Evolutionary conservation across 371 early-diverging fungal species (phyloP).

Genomic region (Apophysomyces trapeziformis): DNA sequence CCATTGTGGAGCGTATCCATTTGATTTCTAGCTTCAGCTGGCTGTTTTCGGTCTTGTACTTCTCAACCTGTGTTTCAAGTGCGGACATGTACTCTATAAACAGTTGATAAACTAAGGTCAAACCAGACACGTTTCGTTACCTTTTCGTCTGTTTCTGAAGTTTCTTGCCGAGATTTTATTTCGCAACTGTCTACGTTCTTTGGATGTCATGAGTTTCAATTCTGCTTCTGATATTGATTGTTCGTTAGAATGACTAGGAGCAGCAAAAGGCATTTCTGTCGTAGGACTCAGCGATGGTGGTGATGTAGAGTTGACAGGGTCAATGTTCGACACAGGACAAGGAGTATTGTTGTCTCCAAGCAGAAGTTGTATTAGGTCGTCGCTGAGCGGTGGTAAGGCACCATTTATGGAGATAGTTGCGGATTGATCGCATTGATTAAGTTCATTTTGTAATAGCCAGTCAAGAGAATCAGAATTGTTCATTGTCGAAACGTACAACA

Average conservation of each 20-base stretch:
- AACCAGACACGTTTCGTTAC: neutral
- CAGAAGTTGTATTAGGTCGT: neutral
- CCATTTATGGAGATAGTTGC: neutral
- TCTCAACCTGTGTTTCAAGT: constrained; percentile 21
- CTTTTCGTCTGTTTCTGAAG: constrained; percentile 32
- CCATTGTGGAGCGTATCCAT: constrained; percentile 31
- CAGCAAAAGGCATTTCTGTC: constrained; percentile 9
- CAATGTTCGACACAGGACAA: neutral
- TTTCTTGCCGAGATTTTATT: constrained; percentile 38
- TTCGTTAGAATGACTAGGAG: constrained; percentile 19
- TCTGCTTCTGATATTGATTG: constrained; percentile 24
- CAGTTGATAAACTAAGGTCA: neutral
- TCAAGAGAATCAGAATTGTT: neutral
- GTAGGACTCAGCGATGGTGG: neutral
- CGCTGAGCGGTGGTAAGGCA: neutral
- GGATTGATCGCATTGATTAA: neutral
- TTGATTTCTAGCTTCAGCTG: constrained; percentile 27
- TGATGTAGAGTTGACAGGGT: constrained; percentile 1
- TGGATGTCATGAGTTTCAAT: constrained; percentile 25
- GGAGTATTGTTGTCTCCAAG: neutral
- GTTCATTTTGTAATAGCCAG: neutral
- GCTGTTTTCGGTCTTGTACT: constrained; percentile 24
- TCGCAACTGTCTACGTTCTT: constrained; percentile 29
- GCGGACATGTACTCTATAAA: constrained; percentile 25
- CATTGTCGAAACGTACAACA: neutral